Evolutionary conservation across 371 early-diverging fungal genomes (phyloP), one percentile per base, ranked within the genome.

Genomic region (Mucor mucedo): DNA sequence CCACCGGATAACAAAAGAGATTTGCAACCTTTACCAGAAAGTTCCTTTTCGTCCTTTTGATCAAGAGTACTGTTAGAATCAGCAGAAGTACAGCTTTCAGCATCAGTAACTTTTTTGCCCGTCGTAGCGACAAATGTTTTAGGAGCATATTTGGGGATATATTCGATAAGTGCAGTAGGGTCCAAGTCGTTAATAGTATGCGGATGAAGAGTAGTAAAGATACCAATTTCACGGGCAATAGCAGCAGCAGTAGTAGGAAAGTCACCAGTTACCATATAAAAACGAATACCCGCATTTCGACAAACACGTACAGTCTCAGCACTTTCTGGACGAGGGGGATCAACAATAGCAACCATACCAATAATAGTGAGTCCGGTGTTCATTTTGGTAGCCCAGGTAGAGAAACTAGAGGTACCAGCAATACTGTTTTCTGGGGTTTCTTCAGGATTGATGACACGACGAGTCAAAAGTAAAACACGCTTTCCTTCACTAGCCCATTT

Each of bases 241-340:
- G 93, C 86, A 78, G 96, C 95, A 57, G 99, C 98, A 4, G 98
- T 98, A 72, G 91, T 89, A 81, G 92, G 90, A 83, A 95, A 91
- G 78, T 99, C 99, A 73, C 99, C 99, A 4, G 99, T 99, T 68
- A 98, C 95, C n/a, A 99, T 93, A 69, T 97, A 93, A 35, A 99
- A 96, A 49, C 96, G 90, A 66, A 99, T 97, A 58, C 98, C 98
- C 32, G 98, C 99, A 38, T 87, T 86, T 56, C 86, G 78, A 78
- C 98, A 98, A 65, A 88, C 87, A 55, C 71, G 78, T 66, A 99
- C 94, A 10, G 95, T 87, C 13, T 78, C 89, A 60, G 80, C 77
- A 16, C 97, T 96, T 70, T 97, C 97, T n/a, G 94, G 90, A 21
- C 99, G 87, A 48, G 99, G 99, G 56, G 98, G 99, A 73, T 99